A percentile compares a stretch with the other conserved stretches of the same genome.
These are phyloP conservation scores for Lipomyces sp. DNA, from an alignment of 805 yeast genomes.

Conservation along the genomic window DNA sequence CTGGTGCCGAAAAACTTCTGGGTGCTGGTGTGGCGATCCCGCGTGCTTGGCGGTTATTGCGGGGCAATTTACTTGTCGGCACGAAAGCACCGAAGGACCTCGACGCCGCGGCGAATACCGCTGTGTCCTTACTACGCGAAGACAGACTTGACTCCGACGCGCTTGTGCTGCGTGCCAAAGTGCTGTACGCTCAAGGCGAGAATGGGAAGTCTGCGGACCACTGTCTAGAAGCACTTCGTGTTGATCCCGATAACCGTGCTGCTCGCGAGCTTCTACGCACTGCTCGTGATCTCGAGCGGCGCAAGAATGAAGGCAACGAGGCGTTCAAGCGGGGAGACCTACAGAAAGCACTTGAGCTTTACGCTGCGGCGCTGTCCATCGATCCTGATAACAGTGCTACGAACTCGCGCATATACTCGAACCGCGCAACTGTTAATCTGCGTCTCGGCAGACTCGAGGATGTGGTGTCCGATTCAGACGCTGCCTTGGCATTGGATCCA, in stretches of 20 bases:
- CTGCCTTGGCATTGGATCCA: constrained; percentile 63
- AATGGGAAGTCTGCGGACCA: constrained; percentile 39
- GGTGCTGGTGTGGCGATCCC: constrained; percentile 40
- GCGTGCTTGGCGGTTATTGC: constrained; percentile 37
- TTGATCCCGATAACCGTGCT: constrained; percentile 41
- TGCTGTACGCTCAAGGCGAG: constrained; percentile 41
- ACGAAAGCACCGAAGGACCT: constrained; percentile 34
- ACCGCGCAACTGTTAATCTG: constrained; percentile 83
- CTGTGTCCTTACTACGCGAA: constrained; percentile 38
- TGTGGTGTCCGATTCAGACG: constrained; percentile 72
- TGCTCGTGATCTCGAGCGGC: constrained; percentile 38
- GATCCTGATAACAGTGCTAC: constrained; percentile 55
- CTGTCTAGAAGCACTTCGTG: constrained; percentile 41
- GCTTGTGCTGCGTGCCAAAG: constrained; percentile 40
- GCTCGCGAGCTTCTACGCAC: constrained; percentile 38
- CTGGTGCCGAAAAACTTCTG: constrained; percentile 39
- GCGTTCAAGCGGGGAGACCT: constrained; percentile 64
- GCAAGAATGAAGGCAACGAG: constrained; percentile 58
- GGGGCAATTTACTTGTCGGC: constrained; percentile 31
- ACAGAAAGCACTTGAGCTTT: constrained; percentile 62
- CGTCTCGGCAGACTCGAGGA: constrained; percentile 74
- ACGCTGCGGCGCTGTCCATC: constrained; percentile 70
- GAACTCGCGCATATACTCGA: constrained; percentile 56
- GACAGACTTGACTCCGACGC: constrained; percentile 42
- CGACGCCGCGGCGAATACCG: constrained; percentile 41